Evolutionary conservation across 1,284 basidiomycete species (phyloP).

Genomic region (Ceratobasidium theobromae): DNA sequence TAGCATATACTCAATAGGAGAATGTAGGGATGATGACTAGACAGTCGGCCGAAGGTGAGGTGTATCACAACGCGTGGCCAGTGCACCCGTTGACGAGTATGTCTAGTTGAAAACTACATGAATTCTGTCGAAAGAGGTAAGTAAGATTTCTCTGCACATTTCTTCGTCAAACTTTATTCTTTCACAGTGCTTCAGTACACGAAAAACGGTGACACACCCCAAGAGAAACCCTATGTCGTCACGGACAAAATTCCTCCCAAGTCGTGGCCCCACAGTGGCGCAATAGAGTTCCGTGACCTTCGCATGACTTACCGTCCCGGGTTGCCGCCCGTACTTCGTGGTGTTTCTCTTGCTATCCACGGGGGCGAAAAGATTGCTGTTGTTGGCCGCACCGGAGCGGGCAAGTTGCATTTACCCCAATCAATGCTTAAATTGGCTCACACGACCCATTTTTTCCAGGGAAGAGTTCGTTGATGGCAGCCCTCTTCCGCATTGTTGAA

Average conservation of each 20-base stretch:
- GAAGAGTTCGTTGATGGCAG: conserved; percentile 58
- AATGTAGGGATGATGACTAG: conserved; percentile 48
- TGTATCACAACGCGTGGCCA: conserved; percentile 36
- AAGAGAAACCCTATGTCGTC: conserved; percentile 67
- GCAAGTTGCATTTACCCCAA: conserved; percentile 2
- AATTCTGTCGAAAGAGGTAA: conserved; percentile 69
- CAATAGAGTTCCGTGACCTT: conserved; percentile 39
- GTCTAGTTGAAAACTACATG: conserved; percentile 59
- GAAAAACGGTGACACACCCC: conserved; percentile 53
- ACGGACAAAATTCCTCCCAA: conserved; percentile 46
- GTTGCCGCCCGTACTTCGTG: conserved; percentile 50
- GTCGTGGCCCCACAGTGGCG: conserved; percentile 40
- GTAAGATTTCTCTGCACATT: conserved; percentile 33
- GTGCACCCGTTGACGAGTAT: not conserved
- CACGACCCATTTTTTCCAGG: conserved; percentile 49
- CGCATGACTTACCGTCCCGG: conserved; percentile 46
- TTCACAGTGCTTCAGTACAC: conserved; percentile 58
- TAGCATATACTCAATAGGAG: conserved; percentile 6
- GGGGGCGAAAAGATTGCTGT: conserved; percentile 55
- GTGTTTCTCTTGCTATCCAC: conserved; percentile 46
- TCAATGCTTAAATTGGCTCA: not conserved
- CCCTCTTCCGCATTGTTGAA: conserved; percentile 50
- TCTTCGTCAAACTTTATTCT: conserved; percentile 30
- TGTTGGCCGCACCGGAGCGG: conserved; percentile 47
- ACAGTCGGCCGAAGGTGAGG: conserved; percentile 66